Evolutionary conservation across 2,329 filamentous ascomycete genomes (phyloP).

Genomic region (Fusarium sarcochroum): DNA sequence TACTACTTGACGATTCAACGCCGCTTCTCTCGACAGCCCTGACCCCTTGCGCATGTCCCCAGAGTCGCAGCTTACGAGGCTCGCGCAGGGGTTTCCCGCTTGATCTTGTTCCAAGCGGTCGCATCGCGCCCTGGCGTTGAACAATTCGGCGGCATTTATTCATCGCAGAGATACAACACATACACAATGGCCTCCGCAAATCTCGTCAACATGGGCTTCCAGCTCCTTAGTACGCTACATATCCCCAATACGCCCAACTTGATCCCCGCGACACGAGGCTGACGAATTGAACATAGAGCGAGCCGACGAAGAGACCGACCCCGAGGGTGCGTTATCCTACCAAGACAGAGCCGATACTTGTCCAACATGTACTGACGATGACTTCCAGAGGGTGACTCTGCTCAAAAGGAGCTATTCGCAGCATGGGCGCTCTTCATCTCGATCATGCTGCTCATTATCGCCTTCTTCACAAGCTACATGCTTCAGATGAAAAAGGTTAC

Average conservation of each 20-base stretch:
- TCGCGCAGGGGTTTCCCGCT: constrained; percentile 46
- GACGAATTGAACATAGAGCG: constrained; percentile 47
- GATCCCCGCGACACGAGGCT: constrained; percentile 26
- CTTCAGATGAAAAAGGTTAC: constrained; percentile 97
- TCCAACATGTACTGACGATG: constrained; percentile 40
- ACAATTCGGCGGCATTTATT: constrained; percentile 4
- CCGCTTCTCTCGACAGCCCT: constrained; percentile 2
- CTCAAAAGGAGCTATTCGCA: constrained; percentile 92
- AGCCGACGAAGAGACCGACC: constrained; percentile 52
- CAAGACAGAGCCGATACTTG: constrained; percentile 4
- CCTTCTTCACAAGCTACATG: constrained; percentile 97
- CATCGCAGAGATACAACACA: constrained; percentile 4
- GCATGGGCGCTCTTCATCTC: constrained; percentile 99
- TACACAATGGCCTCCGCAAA: constrained; percentile 43
- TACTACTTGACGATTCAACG: not conserved
- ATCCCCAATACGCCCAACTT: constrained; percentile 3
- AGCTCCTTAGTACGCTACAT: constrained; percentile 50
- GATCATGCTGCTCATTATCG: constrained; percentile 92
- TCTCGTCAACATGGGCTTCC: constrained; percentile 51
- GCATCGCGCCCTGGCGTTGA: constrained; percentile 23
- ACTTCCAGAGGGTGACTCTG: constrained; percentile 77
- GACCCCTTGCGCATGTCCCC: constrained; percentile 42
- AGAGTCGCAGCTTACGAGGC: constrained; percentile 44
- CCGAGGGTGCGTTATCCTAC: constrained; percentile 51
- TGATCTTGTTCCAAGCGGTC: constrained; percentile 29